Evolutionary conservation across 2,329 filamentous ascomycete species (phyloP), one percentile per base, ranked within the genome.

Genomic region (Ilyonectria sp.): DNA sequence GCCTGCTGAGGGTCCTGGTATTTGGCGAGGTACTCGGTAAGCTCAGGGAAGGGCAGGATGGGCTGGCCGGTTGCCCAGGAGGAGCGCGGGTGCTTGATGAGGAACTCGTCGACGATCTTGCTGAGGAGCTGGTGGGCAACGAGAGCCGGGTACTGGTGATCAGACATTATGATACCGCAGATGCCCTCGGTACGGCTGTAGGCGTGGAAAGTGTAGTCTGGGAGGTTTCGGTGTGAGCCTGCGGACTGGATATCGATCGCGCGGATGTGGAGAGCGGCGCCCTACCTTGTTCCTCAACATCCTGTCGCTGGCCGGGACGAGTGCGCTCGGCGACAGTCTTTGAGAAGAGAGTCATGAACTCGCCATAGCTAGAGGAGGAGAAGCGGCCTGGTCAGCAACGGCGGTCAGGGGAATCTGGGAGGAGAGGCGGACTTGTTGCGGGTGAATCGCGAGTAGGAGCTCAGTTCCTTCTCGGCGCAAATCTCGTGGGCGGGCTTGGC

Each of bases 1-100:
- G 94, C 95, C 83, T 97, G 89, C 77, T 91, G 86, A 13, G 95
- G 94, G 80, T 98, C 93, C 84, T 97, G 93, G 84, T 94, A 97
- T 77, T 87, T 87, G 76, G 77, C 77, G 54, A 90, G 79, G 82
- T 97, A 97, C 47, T 94, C 92, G 80, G 93, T 91, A 63, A 98
- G 87, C 79, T 92, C 88, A 49, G 93, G 92, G 79, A 94, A 92
- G 21, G 85, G 78, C 59, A 93, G 83, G 61, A 82, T 83, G 64
- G 84, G 85, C 74, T 75, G 85, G 77, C 87, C 80, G 76, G 84
- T 86, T 19, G 86, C 85, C 87, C 91, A 96, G 49, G 90, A 84
- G 57, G 90, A 89, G 66, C 89, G 88, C 9, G 94, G 93, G 83
- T 95, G 89, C 78, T 91, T 89, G 71, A 90, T 85, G 44, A 95